A percentile compares a stretch with the other conserved stretches of the same genome.
Conservation (phyloP, 148 eudicot species). For the Linanthus parryae region DNA sequence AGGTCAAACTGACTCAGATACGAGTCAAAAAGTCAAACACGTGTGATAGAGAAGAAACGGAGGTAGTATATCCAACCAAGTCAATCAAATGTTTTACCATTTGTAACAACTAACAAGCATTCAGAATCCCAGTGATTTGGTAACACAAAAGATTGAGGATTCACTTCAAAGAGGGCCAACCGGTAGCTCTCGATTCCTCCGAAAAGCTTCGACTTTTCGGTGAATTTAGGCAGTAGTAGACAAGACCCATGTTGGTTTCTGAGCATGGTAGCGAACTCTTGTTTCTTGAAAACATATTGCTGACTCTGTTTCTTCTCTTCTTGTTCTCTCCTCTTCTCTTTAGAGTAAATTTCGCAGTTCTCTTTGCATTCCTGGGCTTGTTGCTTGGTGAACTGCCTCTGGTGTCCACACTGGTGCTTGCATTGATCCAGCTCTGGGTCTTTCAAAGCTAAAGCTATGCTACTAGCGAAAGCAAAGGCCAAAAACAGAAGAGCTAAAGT, state of each 20-base stretch:
- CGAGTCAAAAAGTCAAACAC: too few relatives aligned
- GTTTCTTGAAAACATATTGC: slow-evolving; percentile 64
- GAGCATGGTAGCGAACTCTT: slow-evolving; percentile 32
- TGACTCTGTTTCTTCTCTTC: slow-evolving; percentile 13
- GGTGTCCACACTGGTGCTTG: neutral
- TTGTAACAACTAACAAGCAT: slow-evolving; percentile 48
- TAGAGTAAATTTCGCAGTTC: too few relatives aligned
- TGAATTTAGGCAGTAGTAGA: slow-evolving; percentile 46
- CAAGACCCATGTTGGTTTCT: slow-evolving; percentile 45
- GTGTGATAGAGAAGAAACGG: too few relatives aligned
- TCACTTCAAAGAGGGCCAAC: slow-evolving; percentile 52
- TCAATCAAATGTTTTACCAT: too few relatives aligned
- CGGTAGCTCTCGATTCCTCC: slow-evolving; percentile 68
- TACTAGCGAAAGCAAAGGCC: neutral
- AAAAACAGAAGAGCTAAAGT: neutral
- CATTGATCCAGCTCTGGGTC: slow-evolving; percentile 5
- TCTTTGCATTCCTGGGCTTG: too few relatives aligned
- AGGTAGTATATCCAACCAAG: too few relatives aligned
- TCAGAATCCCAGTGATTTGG: slow-evolving; percentile 79
- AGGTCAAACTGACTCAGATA: too few relatives aligned
- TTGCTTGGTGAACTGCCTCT: too few relatives aligned
- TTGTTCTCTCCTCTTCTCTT: slow-evolving; percentile 15
- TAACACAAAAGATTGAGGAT: slow-evolving; percentile 64
- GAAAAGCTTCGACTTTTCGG: slow-evolving; percentile 50
- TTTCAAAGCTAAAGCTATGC: neutral